Percentiles rank a stretch among this genome's conserved stretches.
Conservation (phyloP, 2,329 filamentous ascomycete genomes). For the Stemphylium vesicarium region DNA sequence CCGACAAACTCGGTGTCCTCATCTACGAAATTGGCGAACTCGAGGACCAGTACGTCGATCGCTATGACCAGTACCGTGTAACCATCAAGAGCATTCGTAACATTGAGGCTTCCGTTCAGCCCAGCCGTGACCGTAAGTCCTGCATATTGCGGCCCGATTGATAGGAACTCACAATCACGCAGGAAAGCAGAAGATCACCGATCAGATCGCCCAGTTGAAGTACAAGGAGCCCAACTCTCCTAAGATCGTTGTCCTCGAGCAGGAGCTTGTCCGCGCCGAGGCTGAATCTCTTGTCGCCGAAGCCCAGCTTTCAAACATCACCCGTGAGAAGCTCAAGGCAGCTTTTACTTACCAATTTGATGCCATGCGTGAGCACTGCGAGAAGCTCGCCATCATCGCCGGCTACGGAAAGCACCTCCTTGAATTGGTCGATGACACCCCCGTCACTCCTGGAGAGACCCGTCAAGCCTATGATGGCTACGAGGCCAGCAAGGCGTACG, state of each 20-base stretch:
- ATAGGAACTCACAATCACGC: constrained; percentile 5
- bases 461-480: constrained; percentile 96
- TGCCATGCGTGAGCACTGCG: constrained; percentile 93
- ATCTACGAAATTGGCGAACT: constrained; percentile 99
- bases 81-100: constrained; percentile 99
- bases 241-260: constrained; percentile 96
- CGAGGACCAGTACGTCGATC: constrained; percentile 97
- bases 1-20: constrained; percentile 96
- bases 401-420: constrained; percentile 98
- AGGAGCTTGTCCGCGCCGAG: constrained; percentile 97
- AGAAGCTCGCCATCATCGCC: constrained; percentile 97
- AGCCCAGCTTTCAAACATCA: constrained; percentile 98
- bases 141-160: not conserved
- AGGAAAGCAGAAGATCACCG: constrained; percentile 99
- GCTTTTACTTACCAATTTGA: constrained; percentile 99
- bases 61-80: constrained; percentile 98
- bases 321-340: constrained; percentile 98
- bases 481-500: constrained; percentile 87
- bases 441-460: constrained; percentile 96
- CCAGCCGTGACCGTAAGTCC: constrained; percentile 89
- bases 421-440: constrained; percentile 93
- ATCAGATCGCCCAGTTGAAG: constrained; percentile 97
- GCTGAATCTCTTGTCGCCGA: constrained; percentile 98
- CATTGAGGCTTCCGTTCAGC: constrained; percentile 97
- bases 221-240: constrained; percentile 99